Conservation (phyloP, 1,284 basidiomycete genomes). For the Bondarzewia mesenterica region DNA sequence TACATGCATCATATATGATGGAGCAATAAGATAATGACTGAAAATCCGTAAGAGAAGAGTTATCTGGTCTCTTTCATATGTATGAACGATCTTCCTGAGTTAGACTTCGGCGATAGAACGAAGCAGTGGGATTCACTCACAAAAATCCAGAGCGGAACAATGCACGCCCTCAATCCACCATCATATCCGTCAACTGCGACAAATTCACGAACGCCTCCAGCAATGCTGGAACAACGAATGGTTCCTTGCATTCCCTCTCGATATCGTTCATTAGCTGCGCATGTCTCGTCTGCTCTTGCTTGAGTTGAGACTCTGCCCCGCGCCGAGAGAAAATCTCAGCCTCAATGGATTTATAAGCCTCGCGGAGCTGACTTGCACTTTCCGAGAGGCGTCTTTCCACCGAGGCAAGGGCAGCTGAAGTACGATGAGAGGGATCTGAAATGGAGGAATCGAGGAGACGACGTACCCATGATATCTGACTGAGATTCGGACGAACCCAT, state of each 20-base stretch:
- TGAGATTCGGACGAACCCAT: not conserved
- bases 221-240: slow-evolving; percentile 41
- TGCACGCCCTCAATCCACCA: not conserved
- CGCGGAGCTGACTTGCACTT: not conserved
- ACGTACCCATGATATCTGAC: not conserved
- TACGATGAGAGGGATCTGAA: not conserved
- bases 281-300: not conserved
- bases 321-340: not conserved
- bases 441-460: not conserved
- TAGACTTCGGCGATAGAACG: too few species aligned
- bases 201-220: slow-evolving; percentile 34
- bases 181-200: slow-evolving; percentile 34
- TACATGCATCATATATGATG: too few species aligned
- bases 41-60: too few species aligned
- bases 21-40: too few species aligned
- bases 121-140: too few species aligned
- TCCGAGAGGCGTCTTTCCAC: not conserved
- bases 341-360: not conserved
- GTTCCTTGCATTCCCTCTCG: slow-evolving; percentile 30
- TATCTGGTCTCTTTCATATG: too few species aligned
- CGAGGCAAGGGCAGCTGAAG: not conserved
- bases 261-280: slow-evolving; percentile 27
- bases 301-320: not conserved
- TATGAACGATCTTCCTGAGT: too few species aligned
- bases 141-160: not conserved